phyloP scores from a whole-genome alignment of 2,329 filamentous ascomycete species.

The Cylindrodendrum hubeiense region DNA sequence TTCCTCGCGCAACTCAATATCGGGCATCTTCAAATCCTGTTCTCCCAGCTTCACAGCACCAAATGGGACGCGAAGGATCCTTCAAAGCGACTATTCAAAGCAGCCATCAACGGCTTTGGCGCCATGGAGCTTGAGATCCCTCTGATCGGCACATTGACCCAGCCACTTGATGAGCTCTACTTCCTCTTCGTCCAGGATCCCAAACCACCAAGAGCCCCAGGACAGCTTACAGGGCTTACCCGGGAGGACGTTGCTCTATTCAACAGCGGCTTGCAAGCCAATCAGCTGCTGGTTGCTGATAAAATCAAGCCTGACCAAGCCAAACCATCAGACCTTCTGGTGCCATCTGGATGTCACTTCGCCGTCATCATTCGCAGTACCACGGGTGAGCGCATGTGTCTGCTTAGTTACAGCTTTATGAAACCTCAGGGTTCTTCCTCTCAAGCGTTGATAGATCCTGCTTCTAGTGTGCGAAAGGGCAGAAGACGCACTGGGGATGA shows the following conservation, averaged over 20 bases:
- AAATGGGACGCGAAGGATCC: constrained; percentile 23
- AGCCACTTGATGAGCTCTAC: constrained; percentile 52
- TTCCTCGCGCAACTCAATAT: constrained; percentile 28
- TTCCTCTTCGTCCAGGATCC: constrained; percentile 50
- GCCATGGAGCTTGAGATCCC: constrained; percentile 37
- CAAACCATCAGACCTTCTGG: constrained; percentile 38
- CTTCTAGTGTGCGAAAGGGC: neutral
- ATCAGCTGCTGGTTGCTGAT: constrained; percentile 13
- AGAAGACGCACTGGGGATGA: neutral
- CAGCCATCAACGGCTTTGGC: neutral
- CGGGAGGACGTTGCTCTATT: neutral
- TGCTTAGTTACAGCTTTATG: constrained; percentile 45
- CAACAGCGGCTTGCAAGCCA: neutral
- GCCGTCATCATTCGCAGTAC: constrained; percentile 34
- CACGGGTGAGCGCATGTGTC: constrained; percentile 8
- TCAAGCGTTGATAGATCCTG: neutral
- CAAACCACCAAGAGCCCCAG: no score
- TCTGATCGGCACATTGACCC: constrained; percentile 46
- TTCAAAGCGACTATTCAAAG: constrained; percentile 36
- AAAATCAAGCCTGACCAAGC: constrained; percentile 21
- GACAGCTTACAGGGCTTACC: neutral
- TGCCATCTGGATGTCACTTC: constrained; percentile 43
- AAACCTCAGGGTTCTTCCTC: constrained; percentile 10
- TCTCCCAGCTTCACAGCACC: constrained; percentile 28
- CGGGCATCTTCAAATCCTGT: constrained; percentile 15